Evolutionary conservation across 306 rosid genomes (phyloP).

Genomic region (Vigna unguiculata): DNA sequence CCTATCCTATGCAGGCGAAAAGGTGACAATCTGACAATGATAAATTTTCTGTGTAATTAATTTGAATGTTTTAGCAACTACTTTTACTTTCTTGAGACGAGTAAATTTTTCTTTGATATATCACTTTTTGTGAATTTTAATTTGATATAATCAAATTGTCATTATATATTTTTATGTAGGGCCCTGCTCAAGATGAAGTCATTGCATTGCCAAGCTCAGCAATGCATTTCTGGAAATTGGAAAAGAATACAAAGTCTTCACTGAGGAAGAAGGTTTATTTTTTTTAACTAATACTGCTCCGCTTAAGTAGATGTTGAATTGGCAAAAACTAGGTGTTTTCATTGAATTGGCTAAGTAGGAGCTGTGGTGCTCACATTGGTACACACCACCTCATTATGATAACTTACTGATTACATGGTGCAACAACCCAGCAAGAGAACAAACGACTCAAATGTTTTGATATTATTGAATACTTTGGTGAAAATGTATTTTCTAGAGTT

Average conservation of each 20-base stretch:
- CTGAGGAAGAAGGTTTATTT: slow-evolving; percentile 78
- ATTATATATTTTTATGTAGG: slow-evolving; percentile 55
- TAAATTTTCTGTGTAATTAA: too few species aligned
- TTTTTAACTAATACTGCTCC: slow-evolving; percentile 29
- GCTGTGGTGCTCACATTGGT: not conserved
- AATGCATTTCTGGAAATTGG: slow-evolving; percentile 78
- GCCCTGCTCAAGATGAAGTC: slow-evolving; percentile 92
- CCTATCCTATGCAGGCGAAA: slow-evolving; percentile 91
- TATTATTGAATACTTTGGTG: not conserved
- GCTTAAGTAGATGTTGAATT: too few species aligned
- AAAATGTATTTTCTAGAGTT: not conserved
- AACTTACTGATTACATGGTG: not conserved
- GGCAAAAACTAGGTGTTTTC: slow-evolving; percentile 32
- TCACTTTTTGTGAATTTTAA: slow-evolving; percentile 10
- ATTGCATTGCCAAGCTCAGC: slow-evolving; percentile 80
- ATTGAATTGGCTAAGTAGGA: not conserved
- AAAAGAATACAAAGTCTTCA: slow-evolving; percentile 84
- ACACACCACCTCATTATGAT: not conserved
- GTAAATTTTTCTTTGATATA: slow-evolving; percentile 35
- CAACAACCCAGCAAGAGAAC: not conserved
- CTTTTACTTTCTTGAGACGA: not conserved
- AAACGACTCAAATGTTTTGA: not conserved
- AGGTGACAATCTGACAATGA: slow-evolving; percentile 57
- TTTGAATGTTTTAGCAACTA: slow-evolving; percentile 30
- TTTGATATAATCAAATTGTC: slow-evolving; percentile 22